Evolutionary conservation across 495 filamentous ascomycete genomes (phyloP), one percentile per base, ranked within the genome.

Genomic region (Lophiostoma macrostomum): DNA sequence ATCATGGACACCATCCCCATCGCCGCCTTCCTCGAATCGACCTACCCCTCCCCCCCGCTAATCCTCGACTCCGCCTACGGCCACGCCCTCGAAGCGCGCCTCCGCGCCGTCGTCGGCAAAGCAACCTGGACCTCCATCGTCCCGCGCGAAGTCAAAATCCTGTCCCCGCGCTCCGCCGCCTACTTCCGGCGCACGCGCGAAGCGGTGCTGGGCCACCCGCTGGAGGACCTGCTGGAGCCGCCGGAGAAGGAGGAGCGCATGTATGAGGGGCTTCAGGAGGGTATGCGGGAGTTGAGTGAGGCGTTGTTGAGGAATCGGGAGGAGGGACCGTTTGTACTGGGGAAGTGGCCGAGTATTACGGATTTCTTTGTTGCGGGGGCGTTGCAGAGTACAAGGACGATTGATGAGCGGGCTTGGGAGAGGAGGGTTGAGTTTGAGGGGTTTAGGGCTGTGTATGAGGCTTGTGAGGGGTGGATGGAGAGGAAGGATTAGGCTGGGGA

Each of bases 171-270:
- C 48, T 35, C 71, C 4, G 64, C 69, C 50, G 67, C 70, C 29
- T 68, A 69, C 53, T 73, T 72, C 57, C 69, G 71, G 18, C 58
- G 63, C n/a, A 70, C 67, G 8, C 64, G 71, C 24, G 69, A 74
- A 53, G 67, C 67, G 1, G 4, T 27, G 22, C 58, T 74, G 22
- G 66, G 70, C 22, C 55, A 66, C 25, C 53, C 31, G 27, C 64
- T 74, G 14, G 70, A 72, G 49, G 68, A 70, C 18, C 52, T 71
- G 12, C 69, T 72, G 8, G 63, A 61, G n/a, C n/a, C n/a, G 13
- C n/a, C 42, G 12, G 63, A 61, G 4, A 63, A 68, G 40, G 65
- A 69, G 60, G 67, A 71, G 35, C 30, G 67, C 28, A 32, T 6
- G 16, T 72, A 70, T 70, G 36, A 53, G 7, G 58, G 59, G 8